phyloP scores from a whole-genome alignment of 2,329 filamentous ascomycete species.

The Acephala macrosclerotiorum region DNA sequence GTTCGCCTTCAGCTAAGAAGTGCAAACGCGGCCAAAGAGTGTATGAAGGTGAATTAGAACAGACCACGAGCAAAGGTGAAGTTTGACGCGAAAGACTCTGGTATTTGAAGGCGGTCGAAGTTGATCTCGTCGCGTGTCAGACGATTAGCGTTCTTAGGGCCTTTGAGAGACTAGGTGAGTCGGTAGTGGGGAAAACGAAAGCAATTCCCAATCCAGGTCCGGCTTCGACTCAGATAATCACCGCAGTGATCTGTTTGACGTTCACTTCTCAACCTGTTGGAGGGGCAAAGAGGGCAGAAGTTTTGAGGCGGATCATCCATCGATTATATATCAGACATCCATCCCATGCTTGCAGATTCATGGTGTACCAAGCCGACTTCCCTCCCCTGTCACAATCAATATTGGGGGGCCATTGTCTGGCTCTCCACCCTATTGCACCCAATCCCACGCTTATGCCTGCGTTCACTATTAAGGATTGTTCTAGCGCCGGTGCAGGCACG shows the following conservation, averaged over 20 bases:
- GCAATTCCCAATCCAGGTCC: conserved; percentile 2
- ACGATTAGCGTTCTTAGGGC: background rate
- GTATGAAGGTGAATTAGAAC: conserved; percentile 1
- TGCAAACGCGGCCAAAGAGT: conserved; percentile 3
- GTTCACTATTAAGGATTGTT: background rate
- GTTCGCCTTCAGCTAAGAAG: conserved; percentile 8
- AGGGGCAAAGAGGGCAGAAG: background rate
- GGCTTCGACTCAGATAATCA: background rate
- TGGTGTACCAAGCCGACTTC: background rate
- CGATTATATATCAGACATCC: conserved; percentile 17
- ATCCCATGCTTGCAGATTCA: background rate
- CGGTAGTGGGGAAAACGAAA: background rate
- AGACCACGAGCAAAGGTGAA: background rate
- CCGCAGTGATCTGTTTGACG: background rate
- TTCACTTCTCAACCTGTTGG: conserved; percentile 2
- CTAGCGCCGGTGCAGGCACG: background rate
- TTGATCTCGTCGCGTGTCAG: background rate
- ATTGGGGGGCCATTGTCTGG: background rate
- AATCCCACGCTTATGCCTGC: background rate
- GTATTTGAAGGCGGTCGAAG: background rate
- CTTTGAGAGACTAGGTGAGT: background rate
- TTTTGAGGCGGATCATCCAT: background rate
- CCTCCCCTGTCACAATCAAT: background rate
- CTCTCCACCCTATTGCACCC: background rate
- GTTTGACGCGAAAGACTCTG: background rate